Evolutionary conservation across 768 basidiomycete genomes (phyloP).

Genomic region (Boletus coccyginus): DNA sequence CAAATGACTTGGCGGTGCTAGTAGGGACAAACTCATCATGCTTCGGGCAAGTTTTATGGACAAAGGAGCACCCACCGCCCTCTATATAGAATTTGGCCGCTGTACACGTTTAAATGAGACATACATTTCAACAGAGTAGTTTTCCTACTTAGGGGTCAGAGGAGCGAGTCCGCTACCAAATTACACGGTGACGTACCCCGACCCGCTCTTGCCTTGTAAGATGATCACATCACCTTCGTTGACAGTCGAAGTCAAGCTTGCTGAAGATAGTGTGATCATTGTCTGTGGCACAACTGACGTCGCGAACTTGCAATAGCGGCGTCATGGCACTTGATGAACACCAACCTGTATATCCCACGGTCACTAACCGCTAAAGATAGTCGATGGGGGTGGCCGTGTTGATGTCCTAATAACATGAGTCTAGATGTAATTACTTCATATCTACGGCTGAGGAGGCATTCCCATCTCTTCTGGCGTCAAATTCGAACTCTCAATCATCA

Average conservation of each 20-base stretch:
- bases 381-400: not conserved
- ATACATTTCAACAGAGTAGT: slow-evolving; percentile 83
- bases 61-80: slow-evolving; percentile 51
- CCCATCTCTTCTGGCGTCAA: slow-evolving; percentile 85
- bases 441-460: slow-evolving; percentile 51
- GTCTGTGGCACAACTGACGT: slow-evolving; percentile 48
- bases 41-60: not conserved
- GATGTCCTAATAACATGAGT: slow-evolving; percentile 17
- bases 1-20: slow-evolving; percentile 51
- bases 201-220: slow-evolving; percentile 77
- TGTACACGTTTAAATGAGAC: slow-evolving; percentile 72
- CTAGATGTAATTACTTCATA: slow-evolving; percentile 29
- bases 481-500: slow-evolving; percentile 91
- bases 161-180: not conserved
- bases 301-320: slow-evolving; percentile 49
- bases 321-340: slow-evolving; percentile 6
- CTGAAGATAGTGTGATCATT: slow-evolving; percentile 53
- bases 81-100: slow-evolving; percentile 59
- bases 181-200: slow-evolving; percentile 45
- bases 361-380: not conserved
- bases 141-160: slow-evolving; percentile 39
- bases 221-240: slow-evolving; percentile 74
- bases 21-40: slow-evolving; percentile 20
- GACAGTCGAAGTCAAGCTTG: slow-evolving; percentile 58
- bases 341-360: slow-evolving; percentile 15